Conservation (phyloP, 1,284 basidiomycete genomes). For the Ceratobasidium sp. region DNA sequence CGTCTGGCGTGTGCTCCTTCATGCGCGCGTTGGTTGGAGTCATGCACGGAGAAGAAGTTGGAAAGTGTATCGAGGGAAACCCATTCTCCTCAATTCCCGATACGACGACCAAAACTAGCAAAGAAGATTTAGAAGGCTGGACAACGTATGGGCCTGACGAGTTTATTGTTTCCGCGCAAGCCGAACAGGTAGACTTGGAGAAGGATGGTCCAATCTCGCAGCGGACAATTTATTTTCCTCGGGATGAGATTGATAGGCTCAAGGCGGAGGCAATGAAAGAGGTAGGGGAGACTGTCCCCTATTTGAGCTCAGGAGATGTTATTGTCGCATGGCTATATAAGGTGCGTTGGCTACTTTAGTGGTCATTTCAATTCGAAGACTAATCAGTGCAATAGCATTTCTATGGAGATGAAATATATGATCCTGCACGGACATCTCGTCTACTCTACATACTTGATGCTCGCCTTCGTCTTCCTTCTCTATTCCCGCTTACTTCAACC, state of each 20-base stretch:
- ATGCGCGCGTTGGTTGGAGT: neutral
- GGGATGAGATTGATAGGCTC: slow-evolving; percentile 4
- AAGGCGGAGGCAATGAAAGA: slow-evolving; percentile 8
- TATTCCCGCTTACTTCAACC: neutral
- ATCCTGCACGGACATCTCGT: neutral
- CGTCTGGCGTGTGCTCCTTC: neutral
- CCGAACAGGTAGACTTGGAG: slow-evolving; percentile 1
- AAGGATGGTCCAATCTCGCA: slow-evolving; percentile 10
- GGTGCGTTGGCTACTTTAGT: slow-evolving; percentile 1
- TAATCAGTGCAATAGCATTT: neutral
- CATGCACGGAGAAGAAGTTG: neutral
- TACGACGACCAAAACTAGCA: too few species aligned
- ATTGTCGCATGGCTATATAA: slow-evolving; percentile 37
- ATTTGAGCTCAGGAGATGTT: slow-evolving; percentile 27
- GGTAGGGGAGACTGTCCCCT: neutral
- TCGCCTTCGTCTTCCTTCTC: neutral
- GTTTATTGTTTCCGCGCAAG: neutral
- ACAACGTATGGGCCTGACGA: slow-evolving; percentile 23
- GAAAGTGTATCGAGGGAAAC: neutral
- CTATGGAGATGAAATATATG: slow-evolving; percentile 30
- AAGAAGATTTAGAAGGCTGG: neutral
- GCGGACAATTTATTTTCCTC: slow-evolving; percentile 26
- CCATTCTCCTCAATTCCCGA: neutral
- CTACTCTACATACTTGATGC: slow-evolving; percentile 24
- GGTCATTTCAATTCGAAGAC: neutral